Base-by-base conservation (phyloP, 352 stramenopile genomes). In the Globisporangium echinulatum region DNA sequence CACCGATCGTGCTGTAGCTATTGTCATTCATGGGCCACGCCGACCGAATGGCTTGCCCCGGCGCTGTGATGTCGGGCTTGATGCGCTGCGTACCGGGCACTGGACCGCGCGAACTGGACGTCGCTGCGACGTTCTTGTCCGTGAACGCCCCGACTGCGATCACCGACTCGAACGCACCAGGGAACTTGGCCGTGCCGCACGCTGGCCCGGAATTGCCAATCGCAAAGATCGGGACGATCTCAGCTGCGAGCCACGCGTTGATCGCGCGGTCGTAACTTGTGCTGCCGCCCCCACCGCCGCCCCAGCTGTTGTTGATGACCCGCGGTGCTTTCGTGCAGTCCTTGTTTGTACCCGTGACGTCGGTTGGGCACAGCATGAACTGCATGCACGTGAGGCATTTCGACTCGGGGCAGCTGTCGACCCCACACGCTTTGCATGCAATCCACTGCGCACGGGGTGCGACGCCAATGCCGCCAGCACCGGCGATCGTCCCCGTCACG, bases 91-190 rank as follows among this genome's bases (percentile, higher is more conserved):
- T 53, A 10, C 7, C 36, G 5, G 44, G 52, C 1, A 56, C 13
- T 7, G 69, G 66, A 33, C 49, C 49, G 13, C 14, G 7, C 17
- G 15, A 15, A 19, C 49, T 53, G 49, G 42, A 53, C 17, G 10
- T 66, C 66, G 57, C 56, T 2, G 71, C 36, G 7, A 40, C 52
- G 57, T 63, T 52, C 47, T 52, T 49, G 2, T 11, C 36, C 33
- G 59, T 58, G 6, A 58, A 67, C 1, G 69, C 66, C 17, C 69
- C 69, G 37, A 76, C 66, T 7, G 47, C 33, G 58, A 76, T 74
- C 7, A 72, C 66, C 37, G 39, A 57, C 51, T 9, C 46, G 17
- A 40, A 66, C 64, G 10, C 64, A n/a, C 56, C 63, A 44, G 69
- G 69, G 9, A 49, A 57, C 13, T 52, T 40, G 39, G 46, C 48